Evolutionary conservation across 257 asterid species (phyloP).

Genomic region (Nicotiana obtusifolia): DNA sequence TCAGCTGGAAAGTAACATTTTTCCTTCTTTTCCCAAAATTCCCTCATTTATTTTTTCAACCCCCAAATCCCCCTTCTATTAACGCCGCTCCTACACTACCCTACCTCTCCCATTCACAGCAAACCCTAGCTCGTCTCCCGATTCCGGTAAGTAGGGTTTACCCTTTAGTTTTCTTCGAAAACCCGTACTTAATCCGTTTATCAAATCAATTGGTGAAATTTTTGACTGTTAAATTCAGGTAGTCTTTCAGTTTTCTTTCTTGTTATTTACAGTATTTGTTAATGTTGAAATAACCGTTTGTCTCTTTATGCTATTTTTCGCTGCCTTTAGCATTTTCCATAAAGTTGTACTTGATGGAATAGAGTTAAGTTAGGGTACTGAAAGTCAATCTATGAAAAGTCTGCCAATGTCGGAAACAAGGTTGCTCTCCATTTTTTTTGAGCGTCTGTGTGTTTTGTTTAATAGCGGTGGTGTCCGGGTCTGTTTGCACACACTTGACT

Average conservation of each 20-base stretch:
- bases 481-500: too few relatives aligned
- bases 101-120: not conserved
- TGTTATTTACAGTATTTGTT: not conserved
- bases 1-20: not conserved
- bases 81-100: not conserved
- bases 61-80: not conserved
- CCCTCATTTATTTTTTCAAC: too few relatives aligned
- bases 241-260: not conserved
- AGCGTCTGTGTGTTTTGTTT: not conserved
- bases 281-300: not conserved
- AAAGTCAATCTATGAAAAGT: not conserved
- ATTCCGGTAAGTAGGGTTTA: constrained; percentile 1
- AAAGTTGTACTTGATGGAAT: not conserved
- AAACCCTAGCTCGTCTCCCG: constrained; percentile 1
- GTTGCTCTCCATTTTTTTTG: not conserved
- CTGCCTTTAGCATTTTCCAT: not conserved
- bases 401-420: not conserved
- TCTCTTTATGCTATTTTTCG: not conserved
- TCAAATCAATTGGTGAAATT: not conserved
- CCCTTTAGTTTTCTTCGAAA: not conserved
- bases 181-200: not conserved
- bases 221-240: not conserved
- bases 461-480: too few relatives aligned
- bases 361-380: not conserved
- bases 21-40: not conserved